Evolutionary conservation across 2,329 filamentous ascomycete genomes (phyloP), one percentile per base, ranked within the genome.

Genomic region (Orbilia javanica): DNA sequence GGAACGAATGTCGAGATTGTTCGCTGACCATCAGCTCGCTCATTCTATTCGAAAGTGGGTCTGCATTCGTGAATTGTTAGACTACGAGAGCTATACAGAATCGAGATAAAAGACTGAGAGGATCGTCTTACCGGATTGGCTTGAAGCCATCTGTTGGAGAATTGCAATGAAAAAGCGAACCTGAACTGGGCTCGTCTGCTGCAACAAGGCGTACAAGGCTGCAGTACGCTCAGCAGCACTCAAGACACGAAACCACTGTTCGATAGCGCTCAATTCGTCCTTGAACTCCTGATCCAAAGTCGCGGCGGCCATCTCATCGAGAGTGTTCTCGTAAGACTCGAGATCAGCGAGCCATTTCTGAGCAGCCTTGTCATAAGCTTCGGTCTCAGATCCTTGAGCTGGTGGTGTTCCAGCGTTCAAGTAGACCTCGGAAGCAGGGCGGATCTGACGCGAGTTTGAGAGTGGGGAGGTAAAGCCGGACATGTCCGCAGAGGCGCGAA

Each of bases 201-300:
- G 96, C 77, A 99, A 88, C 81, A 99, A 87, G 79, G 96, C 95
- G 84, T 99, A 99, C 74, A 98, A 86, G 60, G 96, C 96, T 79
- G 96, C 96, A 20, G 96, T 99, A 79, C 96, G 89, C 86, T 99
- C 96, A 29, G 96, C 94, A 86, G 98, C 96, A 83, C 95, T 98
- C 80, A 99, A 87, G 67, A 99, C 96, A 79, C 94, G 92, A 85
- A 99, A 99, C 96, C 96, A 99, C 87, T 99, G 96, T 86, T 99
- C 96, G 83, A 99, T 99, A 81, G 96, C 96, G 84, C 94, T 97
- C 79, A 99, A 89, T 85, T 99, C 96, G 85, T 98, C 96, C 86
- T 99, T 99, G 88, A 99, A 99, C 84, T 99, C 96, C 86, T 99
- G 96, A 84, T 99, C 96, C 68, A 98, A 87, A n/a, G 96, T 98